Conservation (phyloP, 768 basidiomycete genomes). For the Auricularia cornea region DNA sequence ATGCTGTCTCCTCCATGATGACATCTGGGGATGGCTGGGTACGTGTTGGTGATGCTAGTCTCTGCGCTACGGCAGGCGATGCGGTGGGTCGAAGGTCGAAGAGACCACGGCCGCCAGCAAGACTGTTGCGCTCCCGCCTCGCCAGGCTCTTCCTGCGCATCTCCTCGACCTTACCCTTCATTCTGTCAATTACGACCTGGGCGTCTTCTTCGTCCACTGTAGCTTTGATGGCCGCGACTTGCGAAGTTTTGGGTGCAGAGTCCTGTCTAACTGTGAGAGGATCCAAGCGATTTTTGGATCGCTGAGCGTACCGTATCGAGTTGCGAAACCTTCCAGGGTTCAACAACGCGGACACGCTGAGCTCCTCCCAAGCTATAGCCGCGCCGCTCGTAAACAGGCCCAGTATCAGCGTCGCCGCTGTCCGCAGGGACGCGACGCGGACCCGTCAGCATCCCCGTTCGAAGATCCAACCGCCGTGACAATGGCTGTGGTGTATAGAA, state of each 20-base stretch:
- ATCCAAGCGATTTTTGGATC: too few species aligned
- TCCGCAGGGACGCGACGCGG: constrained; percentile 41
- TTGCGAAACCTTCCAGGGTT: constrained; percentile 5
- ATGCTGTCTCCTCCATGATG: background rate
- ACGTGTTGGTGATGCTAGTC: background rate
- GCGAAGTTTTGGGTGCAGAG: too few species aligned
- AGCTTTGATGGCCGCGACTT: constrained; percentile 7
- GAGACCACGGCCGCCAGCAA: constrained; percentile 9
- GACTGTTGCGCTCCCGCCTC: constrained; percentile 8
- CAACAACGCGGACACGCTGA: constrained; percentile 1
- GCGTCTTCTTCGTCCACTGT: constrained; percentile 27
- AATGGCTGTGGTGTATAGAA: background rate
- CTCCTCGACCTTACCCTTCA: constrained; percentile 30
- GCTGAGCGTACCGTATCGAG: constrained; percentile 10
- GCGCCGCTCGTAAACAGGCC: constrained; percentile 43
- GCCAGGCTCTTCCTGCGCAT: constrained; percentile 28
- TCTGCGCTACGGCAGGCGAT: constrained; percentile 32
- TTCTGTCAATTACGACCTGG: constrained; percentile 26
- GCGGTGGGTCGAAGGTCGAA: constrained; percentile 13
- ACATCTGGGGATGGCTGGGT: background rate
- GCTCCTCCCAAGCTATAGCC: constrained; percentile 4
- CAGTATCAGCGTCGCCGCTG: constrained; percentile 42
- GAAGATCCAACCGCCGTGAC: constrained; percentile 34
- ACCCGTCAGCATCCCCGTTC: constrained; percentile 24
- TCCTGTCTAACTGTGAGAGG: too few species aligned